Evolutionary conservation across 176 grass and related monocot species (phyloP).

Genomic region (Ampelocalamus luodianensis): DNA sequence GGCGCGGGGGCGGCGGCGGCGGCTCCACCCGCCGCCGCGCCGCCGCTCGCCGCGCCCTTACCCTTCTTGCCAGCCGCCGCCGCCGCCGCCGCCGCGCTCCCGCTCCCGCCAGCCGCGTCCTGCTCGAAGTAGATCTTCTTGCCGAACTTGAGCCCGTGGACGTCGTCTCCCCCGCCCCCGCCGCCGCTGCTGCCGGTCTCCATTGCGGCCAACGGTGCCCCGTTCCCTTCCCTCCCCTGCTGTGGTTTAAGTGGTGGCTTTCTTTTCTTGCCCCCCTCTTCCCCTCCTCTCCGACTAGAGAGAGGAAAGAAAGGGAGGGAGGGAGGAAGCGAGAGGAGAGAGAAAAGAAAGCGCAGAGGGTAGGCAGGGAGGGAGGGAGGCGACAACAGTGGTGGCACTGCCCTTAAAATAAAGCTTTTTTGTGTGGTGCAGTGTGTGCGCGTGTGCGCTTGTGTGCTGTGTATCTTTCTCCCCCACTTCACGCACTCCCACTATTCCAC

Average conservation of each 20-base stretch:
- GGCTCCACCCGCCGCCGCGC: neutral
- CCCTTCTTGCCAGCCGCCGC: slow-evolving; percentile 42
- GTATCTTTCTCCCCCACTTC: neutral
- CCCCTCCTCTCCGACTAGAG: slow-evolving; percentile 17
- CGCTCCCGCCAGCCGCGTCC: slow-evolving; percentile 22
- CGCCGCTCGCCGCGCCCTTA: slow-evolving; percentile 9
- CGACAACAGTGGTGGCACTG: slow-evolving; percentile 46
- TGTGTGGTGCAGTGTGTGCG: slow-evolving; percentile 48
- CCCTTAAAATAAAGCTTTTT: slow-evolving; percentile 44
- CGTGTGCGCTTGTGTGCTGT: slow-evolving; percentile 34
- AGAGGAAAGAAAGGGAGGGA: slow-evolving; percentile 19
- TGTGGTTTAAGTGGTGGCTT: neutral
- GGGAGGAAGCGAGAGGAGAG: neutral
- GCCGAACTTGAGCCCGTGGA: slow-evolving; percentile 82
- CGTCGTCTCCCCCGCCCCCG: slow-evolving; percentile 53
- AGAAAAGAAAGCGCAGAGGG: slow-evolving; percentile 1
- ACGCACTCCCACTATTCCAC: slow-evolving; percentile 25
- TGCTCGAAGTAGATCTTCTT: slow-evolving; percentile 98
- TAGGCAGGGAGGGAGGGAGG: neutral
- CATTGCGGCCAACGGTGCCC: slow-evolving; percentile 49
- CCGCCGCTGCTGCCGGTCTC: slow-evolving; percentile 50
- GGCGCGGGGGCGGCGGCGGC: neutral
- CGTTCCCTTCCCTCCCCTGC: neutral
- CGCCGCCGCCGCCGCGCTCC: neutral
- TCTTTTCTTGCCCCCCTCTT: neutral